phyloP scores from a whole-genome alignment of 768 basidiomycete genomes.

The Candolleomyces eurysporus region DNA sequence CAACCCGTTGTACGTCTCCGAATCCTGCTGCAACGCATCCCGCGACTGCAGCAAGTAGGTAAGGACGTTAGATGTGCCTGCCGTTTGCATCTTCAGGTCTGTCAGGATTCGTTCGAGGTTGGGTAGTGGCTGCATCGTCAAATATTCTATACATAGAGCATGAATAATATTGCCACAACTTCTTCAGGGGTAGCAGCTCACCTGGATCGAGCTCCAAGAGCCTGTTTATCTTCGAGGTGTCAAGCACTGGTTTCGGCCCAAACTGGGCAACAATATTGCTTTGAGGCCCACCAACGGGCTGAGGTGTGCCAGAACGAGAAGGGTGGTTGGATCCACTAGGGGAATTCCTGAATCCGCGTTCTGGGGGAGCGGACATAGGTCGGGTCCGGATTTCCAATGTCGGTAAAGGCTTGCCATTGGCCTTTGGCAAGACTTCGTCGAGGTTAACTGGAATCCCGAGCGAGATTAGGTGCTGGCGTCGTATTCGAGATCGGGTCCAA shows the following conservation, averaged over 20 bases:
- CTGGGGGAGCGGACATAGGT: slow-evolving; percentile 79
- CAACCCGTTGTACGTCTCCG: slow-evolving; percentile 85
- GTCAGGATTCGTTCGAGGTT: slow-evolving; percentile 65
- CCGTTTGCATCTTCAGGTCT: slow-evolving; percentile 70
- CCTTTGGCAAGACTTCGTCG: slow-evolving; percentile 81
- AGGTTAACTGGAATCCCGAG: slow-evolving; percentile 94
- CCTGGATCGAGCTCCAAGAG: slow-evolving; percentile 55
- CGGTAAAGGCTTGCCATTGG: slow-evolving; percentile 66
- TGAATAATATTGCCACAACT: background rate
- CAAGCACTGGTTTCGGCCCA: slow-evolving; percentile 76
- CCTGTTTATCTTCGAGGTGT: slow-evolving; percentile 60
- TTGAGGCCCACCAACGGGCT: slow-evolving; percentile 30
- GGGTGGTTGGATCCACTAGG: slow-evolving; percentile 31
- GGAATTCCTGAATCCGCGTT: slow-evolving; percentile 41
- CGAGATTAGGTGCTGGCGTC: slow-evolving; percentile 86
- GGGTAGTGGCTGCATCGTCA: slow-evolving; percentile 68
- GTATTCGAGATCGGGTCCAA: slow-evolving; percentile 91
- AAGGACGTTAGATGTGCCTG: slow-evolving; percentile 69
- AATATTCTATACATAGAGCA: slow-evolving; percentile 47
- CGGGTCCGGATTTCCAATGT: slow-evolving; percentile 81
- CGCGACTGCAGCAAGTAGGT: slow-evolving; percentile 80
- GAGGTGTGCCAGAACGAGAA: slow-evolving; percentile 56
- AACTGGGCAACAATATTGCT: slow-evolving; percentile 42
- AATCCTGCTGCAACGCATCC: slow-evolving; percentile 82
- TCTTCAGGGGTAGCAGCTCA: slow-evolving; percentile 47